Base-by-base conservation (phyloP, 331 rosid genomes). In the Pyracantha coccinea region DNA sequence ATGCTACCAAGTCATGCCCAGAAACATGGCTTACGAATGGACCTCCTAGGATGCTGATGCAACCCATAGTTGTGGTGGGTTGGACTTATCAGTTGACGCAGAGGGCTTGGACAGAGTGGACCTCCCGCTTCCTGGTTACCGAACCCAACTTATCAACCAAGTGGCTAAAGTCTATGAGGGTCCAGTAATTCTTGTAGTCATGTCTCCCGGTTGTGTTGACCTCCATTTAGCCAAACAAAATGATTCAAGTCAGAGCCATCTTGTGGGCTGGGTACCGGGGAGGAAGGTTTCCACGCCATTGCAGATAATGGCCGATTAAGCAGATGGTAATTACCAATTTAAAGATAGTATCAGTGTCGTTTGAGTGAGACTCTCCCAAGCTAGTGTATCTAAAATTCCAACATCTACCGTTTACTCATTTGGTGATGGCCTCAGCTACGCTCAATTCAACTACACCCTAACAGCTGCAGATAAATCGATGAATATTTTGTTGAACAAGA, bases 381-480 rank as follows among this genome's bases (percentile, higher is more conserved):
- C 78, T 81, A 10, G 47, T 76, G 6, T 41, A 58, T 81, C 75
- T 81, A 27, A 66, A 54, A 81, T 45, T 81, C 81, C 24, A 35
- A 35, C 44, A 35, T 20, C 73, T 17, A 68, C 73, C 17, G 68
- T 81, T 6, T 76, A 76, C 12, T 81, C 81, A 20, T 81, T 81
- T 41, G 84, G 75, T 4, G 59, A 81, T 68, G 84, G 81, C 14
- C 78, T 81, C 33, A 67, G 81, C 75, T 67, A 81, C 72, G 73
- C 73, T 6, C 9, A 19, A 12, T 81, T 81, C 78, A 67, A 21
- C 61, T 70, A 77, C 41, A 33, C 35, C 24, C 28, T 35, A 32
- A 7, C 19, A 57, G 9, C 67, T 57, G 55, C 70, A 45, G 28
- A 47, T 7, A 74, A 32, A 44, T 25, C 11, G 6, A 2, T 74